These are phyloP conservation scores for Botrytis sinoallii DNA, from an alignment of 2,329 filamentous ascomycete species.

Conservation along the genomic window DNA sequence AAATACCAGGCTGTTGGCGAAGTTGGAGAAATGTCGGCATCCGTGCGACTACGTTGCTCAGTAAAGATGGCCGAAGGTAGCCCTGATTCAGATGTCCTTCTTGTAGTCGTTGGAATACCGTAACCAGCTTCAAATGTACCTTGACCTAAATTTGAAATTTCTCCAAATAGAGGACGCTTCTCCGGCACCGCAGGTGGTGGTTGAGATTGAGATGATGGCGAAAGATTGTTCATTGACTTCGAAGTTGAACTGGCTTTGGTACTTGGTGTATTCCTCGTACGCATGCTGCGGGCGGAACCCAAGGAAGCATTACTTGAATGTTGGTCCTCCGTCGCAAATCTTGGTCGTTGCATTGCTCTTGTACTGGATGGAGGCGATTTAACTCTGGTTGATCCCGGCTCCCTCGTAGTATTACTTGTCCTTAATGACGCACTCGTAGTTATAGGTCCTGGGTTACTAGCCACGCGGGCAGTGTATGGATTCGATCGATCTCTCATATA, in stretches of 20 bases:
- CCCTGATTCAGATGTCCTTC: slow-evolving; percentile 71
- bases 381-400: slow-evolving; percentile 21
- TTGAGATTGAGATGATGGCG: slow-evolving; percentile 37
- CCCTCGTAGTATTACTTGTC: slow-evolving; percentile 27
- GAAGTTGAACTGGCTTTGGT: slow-evolving; percentile 40
- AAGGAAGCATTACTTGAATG: slow-evolving; percentile 54
- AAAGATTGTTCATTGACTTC: slow-evolving; percentile 46
- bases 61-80: slow-evolving; percentile 47
- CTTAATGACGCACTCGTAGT: slow-evolving; percentile 21
- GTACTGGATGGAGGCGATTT: slow-evolving; percentile 27
- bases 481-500: slow-evolving; percentile 32
- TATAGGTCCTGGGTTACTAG: slow-evolving; percentile 23
- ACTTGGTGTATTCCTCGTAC: slow-evolving; percentile 45
- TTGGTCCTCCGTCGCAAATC: slow-evolving; percentile 50
- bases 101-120: slow-evolving; percentile 54
- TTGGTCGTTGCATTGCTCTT: slow-evolving; percentile 43
- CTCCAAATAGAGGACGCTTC: slow-evolving; percentile 68
- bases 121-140: slow-evolving; percentile 53
- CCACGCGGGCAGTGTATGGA: slow-evolving; percentile 33
- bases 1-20: slow-evolving; percentile 68
- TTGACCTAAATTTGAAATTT: slow-evolving; percentile 61
- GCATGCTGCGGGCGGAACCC: slow-evolving; percentile 57
- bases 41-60: slow-evolving; percentile 54
- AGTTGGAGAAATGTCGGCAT: slow-evolving; percentile 54
- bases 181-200: slow-evolving; percentile 31